Conservation (phyloP, 495 filamentous ascomycete species). For the Aspergillus bertholletiae region DNA sequence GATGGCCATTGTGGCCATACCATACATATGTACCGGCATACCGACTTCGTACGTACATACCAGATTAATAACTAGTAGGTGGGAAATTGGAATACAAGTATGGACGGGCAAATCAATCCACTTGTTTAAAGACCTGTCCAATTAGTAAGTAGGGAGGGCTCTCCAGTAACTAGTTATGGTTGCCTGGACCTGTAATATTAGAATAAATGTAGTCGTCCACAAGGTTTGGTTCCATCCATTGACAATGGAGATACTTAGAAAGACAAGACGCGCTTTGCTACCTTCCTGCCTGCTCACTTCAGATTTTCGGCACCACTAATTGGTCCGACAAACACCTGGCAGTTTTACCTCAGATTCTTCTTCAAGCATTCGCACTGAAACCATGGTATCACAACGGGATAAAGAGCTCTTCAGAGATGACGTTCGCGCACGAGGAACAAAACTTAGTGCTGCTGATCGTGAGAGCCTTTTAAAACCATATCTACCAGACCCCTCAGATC, state of each 20-base stretch:
- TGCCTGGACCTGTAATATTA: too few relatives aligned
- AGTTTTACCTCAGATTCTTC: neutral
- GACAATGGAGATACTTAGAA: neutral
- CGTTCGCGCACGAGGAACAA: conserved; percentile 51
- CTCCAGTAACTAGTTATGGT: too few relatives aligned
- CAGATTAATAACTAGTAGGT: too few relatives aligned
- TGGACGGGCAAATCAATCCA: too few relatives aligned
- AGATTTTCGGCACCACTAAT: neutral
- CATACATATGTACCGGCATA: too few relatives aligned
- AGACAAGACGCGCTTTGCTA: neutral
- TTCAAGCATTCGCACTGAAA: neutral
- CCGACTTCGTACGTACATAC: too few relatives aligned
- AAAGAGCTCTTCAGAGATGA: conserved; percentile 61
- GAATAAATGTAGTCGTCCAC: too few relatives aligned
- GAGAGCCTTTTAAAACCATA: conserved; percentile 72
- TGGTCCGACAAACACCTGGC: neutral
- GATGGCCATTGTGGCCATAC: too few relatives aligned
- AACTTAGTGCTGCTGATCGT: conserved; percentile 62
- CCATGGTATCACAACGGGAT: conserved; percentile 55
- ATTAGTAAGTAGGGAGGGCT: too few relatives aligned
- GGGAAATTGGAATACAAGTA: too few relatives aligned
- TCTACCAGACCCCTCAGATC: conserved; percentile 60
- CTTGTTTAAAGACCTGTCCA: too few relatives aligned
- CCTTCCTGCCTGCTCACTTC: neutral
- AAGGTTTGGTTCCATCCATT: too few relatives aligned